Percentiles rank a stretch among this genome's conserved stretches.
These are phyloP conservation scores for Xylariaceae sp. DNA, from an alignment of 2,329 filamentous ascomycete genomes.

Conservation along the genomic window DNA sequence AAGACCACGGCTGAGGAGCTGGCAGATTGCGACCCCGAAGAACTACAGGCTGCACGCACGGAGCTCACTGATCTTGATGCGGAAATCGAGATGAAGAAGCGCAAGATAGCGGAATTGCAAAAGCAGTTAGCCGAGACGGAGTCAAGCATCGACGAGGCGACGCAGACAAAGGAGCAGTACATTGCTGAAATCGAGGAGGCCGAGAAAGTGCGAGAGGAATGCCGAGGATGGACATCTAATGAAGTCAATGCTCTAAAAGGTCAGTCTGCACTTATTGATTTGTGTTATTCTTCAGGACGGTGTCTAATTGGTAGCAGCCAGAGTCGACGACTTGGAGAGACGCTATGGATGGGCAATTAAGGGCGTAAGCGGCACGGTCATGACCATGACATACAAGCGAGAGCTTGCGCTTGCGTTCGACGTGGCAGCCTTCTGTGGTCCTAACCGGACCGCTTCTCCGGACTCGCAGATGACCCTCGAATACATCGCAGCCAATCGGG, in stretches of 20 bases:
- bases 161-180: conserved; percentile 63
- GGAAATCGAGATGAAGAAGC: conserved; percentile 65
- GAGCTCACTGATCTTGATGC: conserved; percentile 59
- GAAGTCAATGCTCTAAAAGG: conserved; percentile 78
- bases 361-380: conserved; percentile 52
- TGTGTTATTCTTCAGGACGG: neutral
- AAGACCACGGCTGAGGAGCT: conserved; percentile 68
- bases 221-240: conserved; percentile 77
- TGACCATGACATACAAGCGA: conserved; percentile 69
- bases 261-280: conserved; percentile 35
- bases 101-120: conserved; percentile 61
- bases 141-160: conserved; percentile 54
- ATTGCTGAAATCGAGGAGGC: conserved; percentile 73
- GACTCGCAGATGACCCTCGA: conserved; percentile 61
- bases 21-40: conserved; percentile 73
- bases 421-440: conserved; percentile 49
- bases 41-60: conserved; percentile 68
- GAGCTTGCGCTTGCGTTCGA: conserved; percentile 72
- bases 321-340: conserved; percentile 60
- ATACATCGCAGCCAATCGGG: conserved; percentile 59
- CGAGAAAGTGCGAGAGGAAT: conserved; percentile 79
- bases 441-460: conserved; percentile 10
- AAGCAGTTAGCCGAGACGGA: conserved; percentile 64
- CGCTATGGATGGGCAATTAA: conserved; percentile 67
- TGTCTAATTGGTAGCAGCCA: conserved; percentile 48